A percentile compares a stretch with the other conserved stretches of the same genome.
These are phyloP conservation scores for Excoecaria agallocha DNA, from an alignment of 345 rosid species.

Conservation along the genomic window DNA sequence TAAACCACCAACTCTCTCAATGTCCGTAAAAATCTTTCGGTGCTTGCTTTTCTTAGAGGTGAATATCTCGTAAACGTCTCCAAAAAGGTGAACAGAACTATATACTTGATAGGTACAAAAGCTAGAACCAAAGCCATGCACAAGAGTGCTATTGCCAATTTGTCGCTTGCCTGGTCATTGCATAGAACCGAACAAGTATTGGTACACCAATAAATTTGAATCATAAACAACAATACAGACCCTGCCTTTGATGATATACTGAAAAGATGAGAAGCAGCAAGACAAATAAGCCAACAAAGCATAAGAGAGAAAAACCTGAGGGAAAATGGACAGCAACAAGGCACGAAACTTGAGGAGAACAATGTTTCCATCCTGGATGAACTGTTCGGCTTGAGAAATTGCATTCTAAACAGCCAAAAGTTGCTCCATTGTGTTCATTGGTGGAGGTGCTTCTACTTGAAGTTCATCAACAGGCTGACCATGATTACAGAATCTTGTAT, in stretches of 20 bases:
- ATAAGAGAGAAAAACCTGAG: slow-evolving; percentile 49
- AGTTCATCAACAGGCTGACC: slow-evolving; percentile 30
- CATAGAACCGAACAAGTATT: background rate
- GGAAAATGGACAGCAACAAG: slow-evolving; percentile 62
- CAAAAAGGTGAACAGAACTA: slow-evolving; percentile 45
- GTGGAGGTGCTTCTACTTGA: slow-evolving; percentile 78
- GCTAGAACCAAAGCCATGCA: slow-evolving; percentile 44
- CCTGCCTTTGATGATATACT: background rate
- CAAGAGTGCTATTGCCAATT: slow-evolving; percentile 55
- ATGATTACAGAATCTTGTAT: too few relatives aligned
- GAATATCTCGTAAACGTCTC: slow-evolving; percentile 85
- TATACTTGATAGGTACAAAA: slow-evolving; percentile 58
- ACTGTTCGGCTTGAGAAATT: slow-evolving; percentile 67
- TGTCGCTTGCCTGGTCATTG: slow-evolving; percentile 84
- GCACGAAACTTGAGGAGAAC: slow-evolving; percentile 86
- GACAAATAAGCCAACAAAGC: background rate
- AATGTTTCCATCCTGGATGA: slow-evolving; percentile 80
- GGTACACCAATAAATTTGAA: background rate
- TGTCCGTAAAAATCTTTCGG: slow-evolving; percentile 71
- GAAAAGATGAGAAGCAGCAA: background rate
- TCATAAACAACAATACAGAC: background rate
- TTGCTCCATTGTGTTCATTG: slow-evolving; percentile 91
- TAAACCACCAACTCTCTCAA: slow-evolving; percentile 98
- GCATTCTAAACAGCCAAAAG: slow-evolving; percentile 89
- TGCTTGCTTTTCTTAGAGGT: slow-evolving; percentile 63